Conservation (phyloP, 345 rosid genomes). For the Salix dunnii region DNA sequence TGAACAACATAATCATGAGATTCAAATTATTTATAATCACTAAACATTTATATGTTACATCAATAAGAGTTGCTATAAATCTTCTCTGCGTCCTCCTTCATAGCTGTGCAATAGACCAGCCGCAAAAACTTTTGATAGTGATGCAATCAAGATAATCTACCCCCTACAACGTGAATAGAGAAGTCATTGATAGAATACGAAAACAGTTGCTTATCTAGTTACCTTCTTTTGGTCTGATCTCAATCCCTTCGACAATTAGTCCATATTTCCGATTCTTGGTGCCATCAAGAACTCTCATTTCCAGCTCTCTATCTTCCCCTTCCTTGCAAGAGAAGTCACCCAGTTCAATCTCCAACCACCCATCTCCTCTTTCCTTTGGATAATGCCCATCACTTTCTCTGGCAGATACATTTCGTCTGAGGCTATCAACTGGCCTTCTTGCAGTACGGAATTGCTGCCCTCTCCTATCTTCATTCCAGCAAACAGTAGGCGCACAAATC, state of each 20-base stretch:
- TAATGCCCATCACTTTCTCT: background rate
- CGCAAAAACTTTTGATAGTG: too few species aligned
- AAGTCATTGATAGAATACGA: background rate
- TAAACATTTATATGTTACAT: too few species aligned
- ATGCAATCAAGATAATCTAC: too few species aligned
- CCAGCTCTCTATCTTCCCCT: constrained; percentile 18
- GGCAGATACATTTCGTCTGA: background rate
- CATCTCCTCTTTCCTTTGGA: constrained; percentile 23
- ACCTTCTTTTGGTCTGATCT: constrained; percentile 32
- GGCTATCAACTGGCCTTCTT: background rate
- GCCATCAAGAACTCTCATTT: constrained; percentile 16
- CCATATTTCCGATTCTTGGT: constrained; percentile 26
- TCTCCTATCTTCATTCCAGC: constrained; percentile 5
- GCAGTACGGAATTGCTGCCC: background rate
- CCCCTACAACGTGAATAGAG: too few species aligned
- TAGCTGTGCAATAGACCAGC: too few species aligned
- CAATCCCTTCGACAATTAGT: constrained; percentile 36
- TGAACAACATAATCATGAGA: background rate
- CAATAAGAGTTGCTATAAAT: too few species aligned
- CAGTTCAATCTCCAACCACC: constrained; percentile 36
- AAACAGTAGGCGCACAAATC: background rate
- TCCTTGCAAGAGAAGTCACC: constrained; percentile 22
- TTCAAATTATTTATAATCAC: background rate
- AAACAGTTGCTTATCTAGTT: background rate
- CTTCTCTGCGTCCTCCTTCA: too few species aligned